These are phyloP conservation scores for Solanum raphanifolium DNA, from an alignment of 257 asterid species.

Conservation along the genomic window DNA sequence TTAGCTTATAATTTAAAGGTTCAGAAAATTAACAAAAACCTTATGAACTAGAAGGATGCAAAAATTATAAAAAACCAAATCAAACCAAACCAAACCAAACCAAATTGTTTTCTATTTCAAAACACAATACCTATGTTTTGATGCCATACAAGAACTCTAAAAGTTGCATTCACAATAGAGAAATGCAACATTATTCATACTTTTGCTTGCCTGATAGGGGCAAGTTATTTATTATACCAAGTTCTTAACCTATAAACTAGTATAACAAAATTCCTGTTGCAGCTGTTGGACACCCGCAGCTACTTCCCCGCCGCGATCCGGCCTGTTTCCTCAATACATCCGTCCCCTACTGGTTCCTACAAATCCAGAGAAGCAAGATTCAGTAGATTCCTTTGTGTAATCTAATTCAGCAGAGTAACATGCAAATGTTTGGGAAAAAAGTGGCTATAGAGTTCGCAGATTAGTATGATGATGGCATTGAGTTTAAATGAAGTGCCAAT, in stretches of 20 bases:
- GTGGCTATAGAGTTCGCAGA: not conserved
- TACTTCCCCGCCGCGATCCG: not conserved
- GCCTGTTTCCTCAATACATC: not conserved
- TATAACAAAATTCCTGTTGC: not conserved
- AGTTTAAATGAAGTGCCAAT: not conserved
- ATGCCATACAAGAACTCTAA: not conserved
- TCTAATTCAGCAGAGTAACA: not conserved
- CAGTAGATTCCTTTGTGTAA: not conserved
- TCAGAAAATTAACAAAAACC: not conserved
- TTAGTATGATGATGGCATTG: not conserved
- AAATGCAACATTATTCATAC: not conserved
- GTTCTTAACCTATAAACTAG: not conserved
- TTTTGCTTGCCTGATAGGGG: not conserved
- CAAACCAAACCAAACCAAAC: not conserved
- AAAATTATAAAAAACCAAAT: too few relatives aligned
- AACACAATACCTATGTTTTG: not conserved
- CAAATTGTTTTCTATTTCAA: not conserved
- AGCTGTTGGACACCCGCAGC: not conserved
- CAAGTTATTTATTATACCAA: not conserved
- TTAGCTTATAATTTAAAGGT: not conserved
- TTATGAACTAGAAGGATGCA: not conserved
- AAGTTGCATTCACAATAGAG: not conserved
- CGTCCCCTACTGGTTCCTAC: conserved; percentile 17
- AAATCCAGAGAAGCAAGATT: not conserved
- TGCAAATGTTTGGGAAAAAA: not conserved